Evolutionary conservation across 1,284 basidiomycete species (phyloP), one percentile per base, ranked within the genome.

Genomic region (Boletus semigastroideus): DNA sequence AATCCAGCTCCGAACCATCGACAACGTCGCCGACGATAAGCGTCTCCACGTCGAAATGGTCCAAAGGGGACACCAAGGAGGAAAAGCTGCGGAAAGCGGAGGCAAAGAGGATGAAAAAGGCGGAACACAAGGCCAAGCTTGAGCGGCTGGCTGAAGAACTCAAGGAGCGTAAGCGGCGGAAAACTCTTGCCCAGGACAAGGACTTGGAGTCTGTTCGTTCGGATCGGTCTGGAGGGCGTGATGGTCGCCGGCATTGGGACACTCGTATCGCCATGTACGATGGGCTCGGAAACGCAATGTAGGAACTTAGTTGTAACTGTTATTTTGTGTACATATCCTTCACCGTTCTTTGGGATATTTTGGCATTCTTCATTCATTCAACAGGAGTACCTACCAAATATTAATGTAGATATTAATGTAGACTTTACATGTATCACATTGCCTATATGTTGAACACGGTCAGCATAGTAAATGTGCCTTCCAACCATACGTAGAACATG

Each of bases 61-160:
- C 53, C 11, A 65, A 52, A 44, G 55, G 57, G 30, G 56, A 63
- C n/a, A 52, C 45, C 39, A 58, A 61, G 34, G 76, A 72, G 51
- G 61, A 60, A 49, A 77, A 70, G 54, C 52, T 56, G 46, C 59
- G 68, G 34, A 78, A 73, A 62, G 71, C 68, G 9, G 75, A 79
- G 54, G 73, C 72, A 55, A 78, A 79, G 65, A 66, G 59, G 57
- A 68, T 70, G 56, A 76, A 74, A 62, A 78, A 78, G 68, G 75
- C 73, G 40, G 74, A 75, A 48, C 71, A 71, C 51, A 71, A 69
- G 55, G 67, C 64, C 46, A 68, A 67, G 57, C 63, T 68, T 16
- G 75, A 77, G 51, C 68, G 67, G 43, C 62, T 78, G 31, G 75
- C 76, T n/a, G 65, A 70, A 47, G 73, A 78, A 37, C 63, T 74